phyloP scores from a whole-genome alignment of 768 basidiomycete genomes.

The Cubamyces sp. region DNA sequence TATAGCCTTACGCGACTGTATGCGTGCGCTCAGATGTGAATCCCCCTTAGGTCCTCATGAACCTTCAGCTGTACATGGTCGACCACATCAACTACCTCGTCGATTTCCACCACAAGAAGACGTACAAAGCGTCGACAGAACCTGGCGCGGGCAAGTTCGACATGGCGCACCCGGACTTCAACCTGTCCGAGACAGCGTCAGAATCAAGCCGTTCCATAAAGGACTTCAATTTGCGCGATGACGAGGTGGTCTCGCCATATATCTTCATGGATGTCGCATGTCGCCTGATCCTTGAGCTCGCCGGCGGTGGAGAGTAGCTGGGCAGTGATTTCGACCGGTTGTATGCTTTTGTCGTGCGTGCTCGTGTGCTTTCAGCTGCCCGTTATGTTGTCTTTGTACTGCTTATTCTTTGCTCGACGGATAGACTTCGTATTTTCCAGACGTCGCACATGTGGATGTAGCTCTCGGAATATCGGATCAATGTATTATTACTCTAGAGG shows the following conservation, averaged over 20 bases:
- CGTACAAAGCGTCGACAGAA: conserved; percentile 76
- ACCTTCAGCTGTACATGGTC: conserved; percentile 95
- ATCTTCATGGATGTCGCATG: conserved; percentile 98
- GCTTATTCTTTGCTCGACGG: conserved; percentile 14
- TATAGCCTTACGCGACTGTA: conserved; percentile 12
- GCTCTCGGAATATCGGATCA: conserved; percentile 14
- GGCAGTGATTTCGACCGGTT: neutral
- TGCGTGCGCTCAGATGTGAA: neutral
- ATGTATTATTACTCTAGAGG: conserved; percentile 21
- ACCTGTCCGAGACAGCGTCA: conserved; percentile 55
- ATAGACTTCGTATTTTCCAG: neutral
- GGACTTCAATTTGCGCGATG: conserved; percentile 55
- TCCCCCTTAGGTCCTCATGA: conserved; percentile 83
- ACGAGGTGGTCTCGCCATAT: conserved; percentile 83
- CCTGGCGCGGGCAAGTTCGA: conserved; percentile 74
- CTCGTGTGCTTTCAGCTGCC: conserved; percentile 22
- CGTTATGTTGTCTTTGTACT: conserved; percentile 25
- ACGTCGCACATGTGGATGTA: conserved; percentile 18
- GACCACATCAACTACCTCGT: conserved; percentile 96
- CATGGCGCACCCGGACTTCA: conserved; percentile 53
- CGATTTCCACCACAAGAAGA: conserved; percentile 97
- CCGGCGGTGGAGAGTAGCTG: conserved; percentile 56
- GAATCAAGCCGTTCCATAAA: conserved; percentile 62
- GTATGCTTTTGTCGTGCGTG: conserved; percentile 22
- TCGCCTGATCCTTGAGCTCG: conserved; percentile 90